A percentile compares a stretch with the other conserved stretches of the same genome.
Evolutionary conservation across 2,329 filamentous ascomycete species (phyloP).

Genomic region (Beauveria sp.): DNA sequence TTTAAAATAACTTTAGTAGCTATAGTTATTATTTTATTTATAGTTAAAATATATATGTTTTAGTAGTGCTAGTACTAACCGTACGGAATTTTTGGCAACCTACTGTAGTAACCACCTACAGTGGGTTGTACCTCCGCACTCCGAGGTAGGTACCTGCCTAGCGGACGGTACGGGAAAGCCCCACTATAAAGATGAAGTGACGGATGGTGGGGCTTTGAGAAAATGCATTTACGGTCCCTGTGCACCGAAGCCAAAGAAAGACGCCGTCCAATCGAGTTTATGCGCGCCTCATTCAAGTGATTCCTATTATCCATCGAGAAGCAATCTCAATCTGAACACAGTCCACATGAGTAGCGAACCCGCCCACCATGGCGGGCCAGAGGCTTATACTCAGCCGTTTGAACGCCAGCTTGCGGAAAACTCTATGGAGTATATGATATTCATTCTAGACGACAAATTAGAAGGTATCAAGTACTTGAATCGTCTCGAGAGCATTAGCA

Average conservation of each 20-base stretch:
- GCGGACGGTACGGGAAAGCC: not conserved
- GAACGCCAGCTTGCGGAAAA: conserved; percentile 56
- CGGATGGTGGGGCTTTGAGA: not conserved
- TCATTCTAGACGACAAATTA: conserved; percentile 52
- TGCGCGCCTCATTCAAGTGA: not conserved
- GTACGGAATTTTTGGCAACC: too few species aligned
- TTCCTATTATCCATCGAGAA: not conserved
- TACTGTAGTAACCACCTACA: too few species aligned
- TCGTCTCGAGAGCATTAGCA: conserved; percentile 65
- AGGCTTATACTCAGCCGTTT: not conserved
- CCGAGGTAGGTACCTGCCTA: too few species aligned
- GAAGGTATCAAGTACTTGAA: conserved; percentile 51
- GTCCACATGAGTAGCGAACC: not conserved
- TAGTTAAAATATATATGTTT: too few species aligned
- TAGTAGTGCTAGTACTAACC: too few species aligned
- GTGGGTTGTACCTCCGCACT: too few species aligned
- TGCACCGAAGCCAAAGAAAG: not conserved
- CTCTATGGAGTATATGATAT: conserved; percentile 72
- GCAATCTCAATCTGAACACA: not conserved
- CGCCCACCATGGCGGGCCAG: not conserved
- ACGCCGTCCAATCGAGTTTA: not conserved
- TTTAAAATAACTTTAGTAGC: too few species aligned
- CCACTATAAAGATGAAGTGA: not conserved
- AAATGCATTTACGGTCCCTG: not conserved
- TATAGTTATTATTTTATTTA: too few species aligned